These are phyloP conservation scores for Verbena officinalis DNA, from an alignment of 257 asterid genomes.

Conservation along the genomic window DNA sequence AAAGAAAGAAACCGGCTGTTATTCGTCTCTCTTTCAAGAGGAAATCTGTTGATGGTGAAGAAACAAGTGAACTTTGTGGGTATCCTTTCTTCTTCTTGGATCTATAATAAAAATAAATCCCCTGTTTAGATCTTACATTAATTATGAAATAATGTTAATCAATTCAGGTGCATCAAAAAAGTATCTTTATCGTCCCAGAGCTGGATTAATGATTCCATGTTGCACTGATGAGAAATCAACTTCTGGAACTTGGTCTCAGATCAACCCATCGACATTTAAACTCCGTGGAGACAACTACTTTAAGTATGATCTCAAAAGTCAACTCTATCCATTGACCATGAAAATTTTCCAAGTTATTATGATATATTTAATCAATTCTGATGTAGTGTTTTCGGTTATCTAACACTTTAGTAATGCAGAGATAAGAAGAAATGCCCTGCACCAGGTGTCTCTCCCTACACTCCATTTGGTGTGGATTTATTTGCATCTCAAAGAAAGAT, in stretches of 20 bases:
- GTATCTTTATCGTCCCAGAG: conserved; percentile 79
- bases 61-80: conserved; percentile 59
- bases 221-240: conserved; percentile 68
- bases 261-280: conserved; percentile 80
- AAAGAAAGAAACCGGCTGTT: conserved; percentile 70
- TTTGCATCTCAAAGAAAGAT: conserved; percentile 72
- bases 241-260: conserved; percentile 79
- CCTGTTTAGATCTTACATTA: conserved; percentile 1
- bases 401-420: conserved; percentile 49
- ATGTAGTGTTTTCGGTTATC: conserved; percentile 6
- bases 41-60: conserved; percentile 73
- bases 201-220: conserved; percentile 74
- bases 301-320: conserved; percentile 50
- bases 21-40: conserved; percentile 81
- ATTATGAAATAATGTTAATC: conserved; percentile 21
- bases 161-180: conserved; percentile 66
- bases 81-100: conserved; percentile 8
- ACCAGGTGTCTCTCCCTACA: conserved; percentile 69
- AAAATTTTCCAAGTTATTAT: conserved; percentile 8
- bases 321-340: neutral
- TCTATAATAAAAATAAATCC: neutral
- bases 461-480: conserved; percentile 90
- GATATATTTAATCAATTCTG: neutral
- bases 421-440: conserved; percentile 94
- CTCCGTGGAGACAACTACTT: conserved; percentile 89